Base-by-base conservation (phyloP, 2,329 filamentous ascomycete species). In the Microsporum ferrugineum region DNA sequence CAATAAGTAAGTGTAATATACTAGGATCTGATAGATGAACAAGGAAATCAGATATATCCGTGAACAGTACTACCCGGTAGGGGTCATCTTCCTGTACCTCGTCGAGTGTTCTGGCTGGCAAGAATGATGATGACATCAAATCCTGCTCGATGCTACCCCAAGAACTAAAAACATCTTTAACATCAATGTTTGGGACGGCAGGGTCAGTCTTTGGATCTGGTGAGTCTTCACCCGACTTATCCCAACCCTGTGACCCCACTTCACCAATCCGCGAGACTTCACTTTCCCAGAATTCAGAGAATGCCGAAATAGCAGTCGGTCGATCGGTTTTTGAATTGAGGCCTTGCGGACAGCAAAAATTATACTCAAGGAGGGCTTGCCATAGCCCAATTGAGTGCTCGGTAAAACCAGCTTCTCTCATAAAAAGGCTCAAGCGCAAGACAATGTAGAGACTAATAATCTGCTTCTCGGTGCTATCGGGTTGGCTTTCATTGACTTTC, bases 201-300 rank as follows among this genome's bases (percentile, higher is more conserved):
- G 68, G 65, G 27, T 71, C 70, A 14, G 62, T 58, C 45, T 64
- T 72, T 5, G 74, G 65, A 45, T 80, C 77, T 1, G 79, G 45
- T 17, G 64, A 60, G 39, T 61, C 29, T 55, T 56, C 65, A 5
- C 61, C 63, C 34, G 59, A 66, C 23, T 65, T 70, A 29, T 65
- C 69, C 91, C 91, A 96, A 0, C 91, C 90, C 63, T 79, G 78
- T 2, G 89, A 86, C 1, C 77, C 79, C 0, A 74, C 68, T 66
- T 97, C 92, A 7, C 92, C 92, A 60, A 96, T 81, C 4, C 92
- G 83, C 0, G 88, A 78, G 0, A 84, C 80, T 69, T 96, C 92
- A 61, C 85, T 88, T 62, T 96, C 90, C 94, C 94, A 97, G 65
- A 94, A 96, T 1, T 85, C 80, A 56, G 82, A 77, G 63, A 96